Conservation (phyloP, 129 eudicot genomes). For the Lonicera japonica region DNA sequence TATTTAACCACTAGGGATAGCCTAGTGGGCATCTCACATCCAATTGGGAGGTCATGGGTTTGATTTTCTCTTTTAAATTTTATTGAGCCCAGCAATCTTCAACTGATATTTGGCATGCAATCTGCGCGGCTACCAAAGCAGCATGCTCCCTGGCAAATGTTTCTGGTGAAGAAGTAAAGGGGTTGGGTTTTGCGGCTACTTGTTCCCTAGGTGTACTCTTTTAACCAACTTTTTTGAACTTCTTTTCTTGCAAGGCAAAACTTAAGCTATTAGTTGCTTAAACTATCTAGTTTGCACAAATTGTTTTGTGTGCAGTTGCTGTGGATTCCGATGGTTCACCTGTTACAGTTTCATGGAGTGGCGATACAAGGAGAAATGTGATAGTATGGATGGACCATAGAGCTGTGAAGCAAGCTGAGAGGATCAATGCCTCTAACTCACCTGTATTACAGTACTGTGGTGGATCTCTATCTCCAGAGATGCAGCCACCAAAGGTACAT, state of each 20-base stretch:
- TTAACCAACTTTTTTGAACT: neutral
- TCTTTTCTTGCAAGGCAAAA: too few species aligned
- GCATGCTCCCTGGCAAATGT: conserved; percentile 70
- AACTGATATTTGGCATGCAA: conserved; percentile 97
- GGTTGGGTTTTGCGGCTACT: conserved; percentile 96
- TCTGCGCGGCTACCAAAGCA: conserved; percentile 87
- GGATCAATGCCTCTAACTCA: conserved; percentile 77
- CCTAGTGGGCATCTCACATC: too few species aligned
- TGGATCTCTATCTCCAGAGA: conserved; percentile 94
- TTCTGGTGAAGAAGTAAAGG: conserved; percentile 68
- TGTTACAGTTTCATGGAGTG: conserved; percentile 91
- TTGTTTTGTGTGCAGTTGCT: conserved; percentile 71
- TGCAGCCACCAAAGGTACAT: conserved; percentile 97
- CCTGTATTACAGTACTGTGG: conserved; percentile 96
- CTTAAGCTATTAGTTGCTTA: neutral
- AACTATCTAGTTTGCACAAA: neutral
- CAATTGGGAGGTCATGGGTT: too few species aligned
- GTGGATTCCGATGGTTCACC: conserved; percentile 91
- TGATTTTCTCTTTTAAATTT: conserved; percentile 6
- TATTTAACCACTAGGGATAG: too few species aligned
- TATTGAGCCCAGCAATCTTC: conserved; percentile 82
- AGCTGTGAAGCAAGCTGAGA: conserved; percentile 97
- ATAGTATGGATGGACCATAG: conserved; percentile 99
- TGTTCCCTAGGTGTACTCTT: conserved; percentile 81
- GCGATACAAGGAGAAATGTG: conserved; percentile 89